These are phyloP conservation scores for Termitomyces bulborhizus DNA, from an alignment of 768 basidiomycete genomes.

Conservation along the genomic window DNA sequence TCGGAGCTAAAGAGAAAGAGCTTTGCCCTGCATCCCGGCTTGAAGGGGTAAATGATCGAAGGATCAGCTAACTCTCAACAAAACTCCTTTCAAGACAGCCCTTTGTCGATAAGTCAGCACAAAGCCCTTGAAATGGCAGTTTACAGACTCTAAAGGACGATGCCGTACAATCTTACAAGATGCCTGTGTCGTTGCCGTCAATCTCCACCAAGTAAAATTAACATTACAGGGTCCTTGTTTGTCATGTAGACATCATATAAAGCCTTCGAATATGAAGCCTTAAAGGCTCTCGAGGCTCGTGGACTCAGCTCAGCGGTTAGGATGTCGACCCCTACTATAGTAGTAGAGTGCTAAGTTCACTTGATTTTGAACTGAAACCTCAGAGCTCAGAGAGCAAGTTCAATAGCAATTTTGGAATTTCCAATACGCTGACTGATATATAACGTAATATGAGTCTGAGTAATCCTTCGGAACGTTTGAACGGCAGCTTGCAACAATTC, in stretches of 20 bases:
- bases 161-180: conserved; percentile 4
- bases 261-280: neutral
- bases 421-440: neutral
- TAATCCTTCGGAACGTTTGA: neutral
- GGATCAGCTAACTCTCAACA: neutral
- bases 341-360: neutral
- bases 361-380: neutral
- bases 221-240: conserved; percentile 7
- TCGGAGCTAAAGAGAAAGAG: neutral
- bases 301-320: neutral
- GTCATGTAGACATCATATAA: neutral
- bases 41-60: conserved; percentile 1
- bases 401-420: neutral
- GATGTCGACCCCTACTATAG: neutral
- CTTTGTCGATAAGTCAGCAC: neutral
- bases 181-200: neutral
- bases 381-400: neutral
- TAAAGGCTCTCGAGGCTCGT: neutral
- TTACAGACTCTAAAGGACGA: neutral
- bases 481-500: neutral
- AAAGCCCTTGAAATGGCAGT: neutral
- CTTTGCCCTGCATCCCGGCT: neutral
- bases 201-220: conserved; percentile 11
- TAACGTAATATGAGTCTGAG: neutral
- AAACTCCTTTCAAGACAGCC: neutral